Base-by-base conservation (phyloP, 495 filamentous ascomycete genomes). In the Aspergillus taichungensis region DNA sequence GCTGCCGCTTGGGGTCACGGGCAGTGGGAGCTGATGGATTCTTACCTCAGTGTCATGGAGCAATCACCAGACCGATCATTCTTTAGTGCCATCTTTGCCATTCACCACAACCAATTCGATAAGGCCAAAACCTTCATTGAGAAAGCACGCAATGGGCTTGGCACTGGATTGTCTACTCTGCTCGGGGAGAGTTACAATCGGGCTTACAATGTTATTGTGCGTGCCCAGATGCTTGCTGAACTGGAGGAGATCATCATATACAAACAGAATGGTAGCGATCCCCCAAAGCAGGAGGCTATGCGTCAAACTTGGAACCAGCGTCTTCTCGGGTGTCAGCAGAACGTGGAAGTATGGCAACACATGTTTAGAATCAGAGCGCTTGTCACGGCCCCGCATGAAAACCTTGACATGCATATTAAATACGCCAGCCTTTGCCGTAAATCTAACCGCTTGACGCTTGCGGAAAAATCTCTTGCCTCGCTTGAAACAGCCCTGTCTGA, bases 361-460 rank as follows among this genome's bases (percentile, higher is more conserved):
- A 97, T 94, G 88, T 78, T 99, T 14, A 94, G 95, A 60, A 85
- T 97, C 31, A 79, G 94, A 47, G 86, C 86, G 10, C 77, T 99
- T 38, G 92, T 99, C 39, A 90, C 95, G 41, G 77, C 76, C 9
- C 89, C 92, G 3, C 80, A 77, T 28, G 90, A 99, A 59, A 95
- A 97, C 52, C 85, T 94, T 73, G 85, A 92, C 55, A 97, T 97
- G 88, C 94, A 85, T 75, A 96, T 97, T 69, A 99, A 99, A 58
- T 97, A 95, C 55, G 87, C 94, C 49, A 97, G 96, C 53, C 77
- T 99, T 8, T 99, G 92, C 62, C 84, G 92, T 53, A 99, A 97
- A 60, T 94, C 88, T 28, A 85, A 88, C 42, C 83, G 92, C 8
- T 89, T 88, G 71, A 91, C 90, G 8, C 76, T 99, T n/a, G 94